phyloP scores from a whole-genome alignment of 352 stramenopile species.

The Phytopythium cucurbitacearum region DNA sequence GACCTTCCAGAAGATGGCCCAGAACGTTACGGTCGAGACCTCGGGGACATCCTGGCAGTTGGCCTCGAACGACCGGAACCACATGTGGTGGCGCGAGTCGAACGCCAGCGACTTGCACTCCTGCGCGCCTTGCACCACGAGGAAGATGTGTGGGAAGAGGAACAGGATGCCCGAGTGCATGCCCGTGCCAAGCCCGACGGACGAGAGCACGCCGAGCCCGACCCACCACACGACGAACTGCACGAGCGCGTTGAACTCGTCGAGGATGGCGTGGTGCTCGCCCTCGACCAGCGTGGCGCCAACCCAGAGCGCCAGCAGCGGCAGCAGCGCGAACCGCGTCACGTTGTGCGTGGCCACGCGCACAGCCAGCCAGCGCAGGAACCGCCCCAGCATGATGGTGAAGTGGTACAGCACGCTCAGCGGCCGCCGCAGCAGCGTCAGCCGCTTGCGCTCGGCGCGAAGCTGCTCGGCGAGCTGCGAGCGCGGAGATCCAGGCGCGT shows the following conservation, averaged over 20 bases:
- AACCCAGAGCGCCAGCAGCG: conserved; percentile 64
- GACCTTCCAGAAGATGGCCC: conserved; percentile 88
- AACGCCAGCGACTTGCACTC: conserved; percentile 88
- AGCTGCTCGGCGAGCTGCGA: conserved; percentile 46
- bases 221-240: conserved; percentile 93
- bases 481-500: neutral
- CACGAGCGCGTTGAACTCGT: conserved; percentile 80
- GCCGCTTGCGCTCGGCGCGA: conserved; percentile 73
- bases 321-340: conserved; percentile 76
- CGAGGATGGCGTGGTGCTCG: conserved; percentile 66
- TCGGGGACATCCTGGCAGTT: conserved; percentile 47
- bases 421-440: conserved; percentile 81
- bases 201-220: conserved; percentile 91
- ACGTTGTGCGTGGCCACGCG: conserved; percentile 60
- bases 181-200: conserved; percentile 90
- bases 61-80: conserved; percentile 83
- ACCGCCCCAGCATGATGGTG: conserved; percentile 64
- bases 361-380: conserved; percentile 67
- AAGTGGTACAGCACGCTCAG: conserved; percentile 80
- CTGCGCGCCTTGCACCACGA: conserved; percentile 85
- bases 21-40: conserved; percentile 63
- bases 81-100: conserved; percentile 87
- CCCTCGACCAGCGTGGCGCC: conserved; percentile 59
- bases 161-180: conserved; percentile 95
- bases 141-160: conserved; percentile 94